Evolutionary conservation across 371 early-diverging fungal genomes (phyloP), one percentile per base, ranked within the genome.

Genomic region (Massospora cicadina): DNA sequence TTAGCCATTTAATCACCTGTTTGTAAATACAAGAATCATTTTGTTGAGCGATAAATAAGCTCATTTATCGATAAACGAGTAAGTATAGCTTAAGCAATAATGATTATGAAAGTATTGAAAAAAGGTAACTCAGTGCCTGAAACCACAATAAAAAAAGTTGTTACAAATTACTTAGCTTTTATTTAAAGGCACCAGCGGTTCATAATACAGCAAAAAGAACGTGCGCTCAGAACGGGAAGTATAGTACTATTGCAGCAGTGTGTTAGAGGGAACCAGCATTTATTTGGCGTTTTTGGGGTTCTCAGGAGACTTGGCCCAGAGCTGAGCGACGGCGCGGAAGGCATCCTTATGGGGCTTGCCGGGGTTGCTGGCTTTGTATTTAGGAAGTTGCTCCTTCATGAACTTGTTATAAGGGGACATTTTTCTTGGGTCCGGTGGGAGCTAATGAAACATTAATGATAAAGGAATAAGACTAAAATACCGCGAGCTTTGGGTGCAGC

Each of bases 361-460:
- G 25, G 81, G 74, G 55, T 84, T 71, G 29, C 72, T 76, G 25
- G 75, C 72, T 74, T 84, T 84, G 65, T 78, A 76, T 69, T 81
- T 82, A 43, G 79, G 75, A 26, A 85, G 80, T 70, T 85, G 82
- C 56, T 75, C 72, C 76, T 82, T 83, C 83, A 85, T 84, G 70
- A 79, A 85, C 65, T 73, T 72, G 74, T 84, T 86, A 70, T 85
- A 85, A 43, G 82, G 79, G 29, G 82, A 75, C 69, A 80, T 68
- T 72, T n/a, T 79, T 79, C 71, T 72, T 79, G 28, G 60, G 25
- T 69, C 23, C 29, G 17, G 61, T 43, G 17, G 43, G 10, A 43
- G 43, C 43, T 43, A 43, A 43, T 10, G 17, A 10, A 43, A 43
- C 17, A 43, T 10, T 5, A 10, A 43, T 10, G 17, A 5, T 43